Percentiles rank a stretch among this genome's conserved stretches.
These are phyloP conservation scores for Rhytidiadelphus loreus DNA, from an alignment of 225 moss, liverwort and hornwort genomes.

Conservation along the genomic window DNA sequence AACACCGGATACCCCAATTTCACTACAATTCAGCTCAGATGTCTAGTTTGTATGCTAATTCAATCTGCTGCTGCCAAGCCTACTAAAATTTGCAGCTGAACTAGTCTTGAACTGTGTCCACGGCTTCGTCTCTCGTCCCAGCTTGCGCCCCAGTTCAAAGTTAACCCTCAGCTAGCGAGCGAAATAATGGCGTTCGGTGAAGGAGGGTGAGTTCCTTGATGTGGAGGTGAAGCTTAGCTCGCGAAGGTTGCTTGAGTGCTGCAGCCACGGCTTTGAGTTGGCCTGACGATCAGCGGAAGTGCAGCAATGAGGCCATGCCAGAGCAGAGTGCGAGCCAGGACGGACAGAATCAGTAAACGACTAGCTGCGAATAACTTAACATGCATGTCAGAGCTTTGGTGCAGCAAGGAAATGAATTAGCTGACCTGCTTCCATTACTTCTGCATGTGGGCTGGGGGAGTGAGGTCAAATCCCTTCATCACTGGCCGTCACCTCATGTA, in stretches of 20 bases:
- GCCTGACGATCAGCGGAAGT: background rate
- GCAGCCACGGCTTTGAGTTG: background rate
- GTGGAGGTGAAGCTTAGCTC: background rate
- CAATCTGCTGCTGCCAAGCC: background rate
- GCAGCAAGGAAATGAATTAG: background rate
- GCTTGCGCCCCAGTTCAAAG: background rate
- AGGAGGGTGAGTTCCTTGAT: background rate
- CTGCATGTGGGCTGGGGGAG: background rate
- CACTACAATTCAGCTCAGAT: background rate
- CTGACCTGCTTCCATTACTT: background rate
- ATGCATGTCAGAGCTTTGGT: background rate
- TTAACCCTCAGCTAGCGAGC: background rate
- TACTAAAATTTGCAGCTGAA: background rate
- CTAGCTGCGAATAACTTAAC: background rate
- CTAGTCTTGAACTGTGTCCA: background rate
- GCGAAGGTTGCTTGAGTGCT: background rate
- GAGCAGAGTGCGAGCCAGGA: background rate
- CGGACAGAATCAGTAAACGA: background rate
- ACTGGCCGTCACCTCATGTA: background rate
- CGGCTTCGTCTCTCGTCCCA: background rate
- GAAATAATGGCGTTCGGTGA: background rate
- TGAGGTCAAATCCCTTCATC: background rate
- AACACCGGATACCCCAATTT: background rate
- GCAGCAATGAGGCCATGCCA: background rate
- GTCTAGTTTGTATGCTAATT: no score